Evolutionary conservation across 2,329 filamentous ascomycete genomes (phyloP), one percentile per base, ranked within the genome.

Genomic region (Fusarium coicis): DNA sequence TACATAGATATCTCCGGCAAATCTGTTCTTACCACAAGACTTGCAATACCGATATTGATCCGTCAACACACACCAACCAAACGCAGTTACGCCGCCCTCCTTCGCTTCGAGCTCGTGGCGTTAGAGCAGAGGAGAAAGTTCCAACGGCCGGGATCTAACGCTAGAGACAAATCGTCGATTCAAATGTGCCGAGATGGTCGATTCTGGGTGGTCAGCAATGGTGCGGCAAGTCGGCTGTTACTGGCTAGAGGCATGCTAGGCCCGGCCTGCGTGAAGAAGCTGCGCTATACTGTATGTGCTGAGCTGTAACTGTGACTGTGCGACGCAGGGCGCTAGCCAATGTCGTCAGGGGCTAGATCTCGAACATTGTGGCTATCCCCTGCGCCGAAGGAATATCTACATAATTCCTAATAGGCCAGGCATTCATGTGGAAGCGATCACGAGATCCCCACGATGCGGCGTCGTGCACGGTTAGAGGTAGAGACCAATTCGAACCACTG

Each of bases 381-480:
- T 58, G 52, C n/a, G 21, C 52, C 55, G 40, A 56, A 76, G 66
- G 52, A 47, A 63, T 49, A 10, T 50, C n/a, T 34, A 68, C 37
- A 39, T 39, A 39, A 40, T 69, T 72, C 68, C 73, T 37, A 70
- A 60, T 23, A 66, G 63, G 32, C 32, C 32, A 66, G 66, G 68
- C 55, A 68, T 60, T 64, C 43, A 61, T 63, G 68, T 65, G 63
- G 63, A 62, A 66, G 63, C 62, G 63, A 76, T 77, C 63, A 74
- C 73, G 72, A 77, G 72, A 77, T 77, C 76, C 66, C 74, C 74
- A 75, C 72, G 75, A 77, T 77, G 75, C 72, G 75, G 74, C 75
- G 67, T 59, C 40, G 56, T 59, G 75, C 75, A 77, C 72, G 72
- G 75, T 56, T 77, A 64, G 46, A 74, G 58, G 49, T 34, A 60